A percentile compares a stretch with the other conserved stretches of the same genome.
Evolutionary conservation across 2,329 filamentous ascomycete genomes (phyloP).

Genomic region (Colletotrichum ledebouriae): DNA sequence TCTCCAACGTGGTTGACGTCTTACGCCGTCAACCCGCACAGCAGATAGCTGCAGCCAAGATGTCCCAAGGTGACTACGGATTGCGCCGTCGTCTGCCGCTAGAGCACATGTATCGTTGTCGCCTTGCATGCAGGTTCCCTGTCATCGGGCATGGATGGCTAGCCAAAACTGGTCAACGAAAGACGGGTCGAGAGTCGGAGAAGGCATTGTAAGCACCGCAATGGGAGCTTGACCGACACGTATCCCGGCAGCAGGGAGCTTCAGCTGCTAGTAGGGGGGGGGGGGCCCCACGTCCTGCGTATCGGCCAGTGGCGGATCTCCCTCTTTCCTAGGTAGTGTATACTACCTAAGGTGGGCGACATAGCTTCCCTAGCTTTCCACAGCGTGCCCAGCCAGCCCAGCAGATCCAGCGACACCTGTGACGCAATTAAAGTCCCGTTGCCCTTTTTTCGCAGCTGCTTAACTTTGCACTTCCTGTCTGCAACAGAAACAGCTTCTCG

Average conservation of each 20-base stretch:
- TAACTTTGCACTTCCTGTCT: conserved; percentile 16
- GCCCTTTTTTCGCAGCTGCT: conserved; percentile 25
- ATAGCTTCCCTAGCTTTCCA: background rate
- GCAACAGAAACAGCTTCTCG: background rate
- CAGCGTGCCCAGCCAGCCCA: conserved; percentile 11
- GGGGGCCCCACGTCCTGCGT: background rate
- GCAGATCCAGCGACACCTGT: conserved; percentile 13
- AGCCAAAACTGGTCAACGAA: conserved; percentile 4
- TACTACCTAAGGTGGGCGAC: background rate
- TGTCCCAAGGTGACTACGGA: background rate
- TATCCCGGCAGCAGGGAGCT: no score
- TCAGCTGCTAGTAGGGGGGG: no score
- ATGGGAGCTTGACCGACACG: no score
- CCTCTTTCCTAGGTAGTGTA: background rate
- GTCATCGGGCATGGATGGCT: conserved; percentile 7
- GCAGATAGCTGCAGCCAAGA: conserved; percentile 25
- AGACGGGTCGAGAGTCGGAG: background rate
- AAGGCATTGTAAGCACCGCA: background rate
- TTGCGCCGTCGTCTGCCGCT: conserved; percentile 5
- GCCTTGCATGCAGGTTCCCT: conserved; percentile 26
- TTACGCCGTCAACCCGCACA: conserved; percentile 17
- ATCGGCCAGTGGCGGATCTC: conserved; percentile 37
- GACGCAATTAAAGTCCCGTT: conserved; percentile 41
- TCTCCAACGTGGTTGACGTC: conserved; percentile 17
- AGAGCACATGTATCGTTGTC: conserved; percentile 10